Conservation (phyloP, 1,284 basidiomycete species). For the Lignosus rhinocerotis region DNA sequence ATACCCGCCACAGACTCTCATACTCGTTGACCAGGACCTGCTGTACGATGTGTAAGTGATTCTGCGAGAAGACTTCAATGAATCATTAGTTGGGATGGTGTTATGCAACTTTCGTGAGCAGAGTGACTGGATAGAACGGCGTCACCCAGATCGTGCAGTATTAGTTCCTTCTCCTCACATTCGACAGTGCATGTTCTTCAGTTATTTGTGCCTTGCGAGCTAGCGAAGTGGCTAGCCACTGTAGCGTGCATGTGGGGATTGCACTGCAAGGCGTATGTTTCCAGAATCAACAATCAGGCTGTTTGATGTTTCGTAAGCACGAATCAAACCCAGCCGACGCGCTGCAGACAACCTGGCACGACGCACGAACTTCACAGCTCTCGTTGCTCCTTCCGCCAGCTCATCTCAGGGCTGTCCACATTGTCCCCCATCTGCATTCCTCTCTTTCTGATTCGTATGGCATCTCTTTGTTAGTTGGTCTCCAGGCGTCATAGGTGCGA, state of each 20-base stretch:
- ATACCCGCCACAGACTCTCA: not conserved
- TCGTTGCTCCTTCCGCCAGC: constrained; percentile 18
- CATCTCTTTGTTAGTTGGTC: constrained; percentile 27
- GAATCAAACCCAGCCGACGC: constrained; percentile 28
- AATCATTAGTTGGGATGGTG: no score
- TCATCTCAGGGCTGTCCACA: constrained; percentile 25
- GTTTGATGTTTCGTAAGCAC: constrained; percentile 29
- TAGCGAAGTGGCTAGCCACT: not conserved
- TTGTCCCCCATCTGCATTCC: constrained; percentile 8
- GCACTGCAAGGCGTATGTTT: not conserved
- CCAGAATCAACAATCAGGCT: constrained; percentile 21
- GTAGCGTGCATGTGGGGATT: not conserved
- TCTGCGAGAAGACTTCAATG: no score
- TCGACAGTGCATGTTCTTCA: no score
- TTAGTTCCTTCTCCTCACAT: no score
- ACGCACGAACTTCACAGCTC: constrained; percentile 12
- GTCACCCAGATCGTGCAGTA: no score
- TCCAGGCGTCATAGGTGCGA: constrained; percentile 30
- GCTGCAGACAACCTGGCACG: constrained; percentile 13
- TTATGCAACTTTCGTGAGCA: no score
- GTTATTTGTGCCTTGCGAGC: not conserved
- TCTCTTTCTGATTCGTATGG: constrained; percentile 26
- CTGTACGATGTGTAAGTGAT: not conserved
- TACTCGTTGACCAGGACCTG: not conserved
- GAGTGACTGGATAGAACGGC: no score